Base-by-base conservation (phyloP, 148 eudicot species). In the Persicaria tinctoria region DNA sequence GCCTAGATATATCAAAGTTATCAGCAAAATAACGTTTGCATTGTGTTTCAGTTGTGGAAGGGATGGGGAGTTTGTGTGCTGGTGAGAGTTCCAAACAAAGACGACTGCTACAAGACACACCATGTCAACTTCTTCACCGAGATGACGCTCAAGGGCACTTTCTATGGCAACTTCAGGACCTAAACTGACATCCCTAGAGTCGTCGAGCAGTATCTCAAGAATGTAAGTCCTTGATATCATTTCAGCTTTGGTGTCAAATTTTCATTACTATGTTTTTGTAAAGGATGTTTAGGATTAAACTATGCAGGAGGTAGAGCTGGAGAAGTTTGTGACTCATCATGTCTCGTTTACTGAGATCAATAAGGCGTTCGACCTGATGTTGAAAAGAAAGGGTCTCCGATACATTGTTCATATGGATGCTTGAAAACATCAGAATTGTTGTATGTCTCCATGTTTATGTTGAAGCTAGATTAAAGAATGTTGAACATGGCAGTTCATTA, bases 51-150 rank as follows among this genome's bases (percentile, higher is more conserved):
- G 64, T 73, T 18, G 17, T 59, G 9, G 3, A 74, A 86, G 86
- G 90, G 87, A 32, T 87, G 88, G 86, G 88, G 87, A 1, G 90
- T 83, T 23, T 84, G 85, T n/a, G 90, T 85, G 18, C 86, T 85
- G 20, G 86, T 87, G 47, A 87, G 90, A 18, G 84, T 87, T 6
- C 86, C 90, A 6, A 79, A 70, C 82, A 87, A 87, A 79, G 90
- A 85, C 4, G 84, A 83, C 8, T 81, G 60, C 2, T 84, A 85
- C 79, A 79, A 79, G 56, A 87, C 90, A 0, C 80, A 83, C 68
- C 90, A 83, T 0, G 53, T 84, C 81, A 83, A 85, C 75, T 76
- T 87, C 73, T 54, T 87, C 74, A 79, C 77, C 14, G 90, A 83
- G 72, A 79, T 77, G 73, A 85, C 87, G 3, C 76, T 85, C 54